phyloP scores from a whole-genome alignment of 2,329 filamentous ascomycete genomes.

The Cryphonectria japonica region DNA sequence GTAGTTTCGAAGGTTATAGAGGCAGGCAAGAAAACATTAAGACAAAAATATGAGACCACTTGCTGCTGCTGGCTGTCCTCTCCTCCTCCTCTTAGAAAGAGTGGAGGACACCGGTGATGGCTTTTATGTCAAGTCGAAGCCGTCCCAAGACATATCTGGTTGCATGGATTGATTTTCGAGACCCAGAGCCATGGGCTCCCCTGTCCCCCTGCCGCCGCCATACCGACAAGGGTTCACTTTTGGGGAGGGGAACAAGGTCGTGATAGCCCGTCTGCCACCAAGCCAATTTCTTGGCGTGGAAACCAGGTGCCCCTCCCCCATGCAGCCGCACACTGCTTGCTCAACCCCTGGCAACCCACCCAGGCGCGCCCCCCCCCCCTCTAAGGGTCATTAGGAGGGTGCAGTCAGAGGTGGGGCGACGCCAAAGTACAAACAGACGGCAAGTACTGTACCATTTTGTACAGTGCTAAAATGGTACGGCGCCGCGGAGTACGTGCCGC shows the following conservation, averaged over 20 bases:
- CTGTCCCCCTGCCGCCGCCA: slow-evolving; percentile 8
- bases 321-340: slow-evolving; percentile 19
- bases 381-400: not conserved
- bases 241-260: not conserved
- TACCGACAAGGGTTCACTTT: slow-evolving; percentile 11
- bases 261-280: slow-evolving; percentile 5
- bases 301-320: slow-evolving; percentile 21
- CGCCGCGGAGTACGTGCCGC: not conserved
- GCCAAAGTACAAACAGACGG: not conserved
- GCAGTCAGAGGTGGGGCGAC: not conserved
- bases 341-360: slow-evolving; percentile 12
- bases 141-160: slow-evolving; percentile 7
- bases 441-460: not conserved
- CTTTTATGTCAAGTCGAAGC: slow-evolving; percentile 27
- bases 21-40: not conserved
- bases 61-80: slow-evolving; percentile 13
- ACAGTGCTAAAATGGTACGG: not conserved
- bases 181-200: slow-evolving; percentile 15
- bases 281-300: slow-evolving; percentile 28
- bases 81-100: slow-evolving; percentile 11
- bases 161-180: slow-evolving; percentile 19
- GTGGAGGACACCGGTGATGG: slow-evolving; percentile 17
- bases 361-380: not conserved
- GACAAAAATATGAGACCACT: not conserved
- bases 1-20: slow-evolving; percentile 10